Evolutionary conservation across 164 flowering plant species (phyloP).

Genomic region (Annona squamosa): DNA sequence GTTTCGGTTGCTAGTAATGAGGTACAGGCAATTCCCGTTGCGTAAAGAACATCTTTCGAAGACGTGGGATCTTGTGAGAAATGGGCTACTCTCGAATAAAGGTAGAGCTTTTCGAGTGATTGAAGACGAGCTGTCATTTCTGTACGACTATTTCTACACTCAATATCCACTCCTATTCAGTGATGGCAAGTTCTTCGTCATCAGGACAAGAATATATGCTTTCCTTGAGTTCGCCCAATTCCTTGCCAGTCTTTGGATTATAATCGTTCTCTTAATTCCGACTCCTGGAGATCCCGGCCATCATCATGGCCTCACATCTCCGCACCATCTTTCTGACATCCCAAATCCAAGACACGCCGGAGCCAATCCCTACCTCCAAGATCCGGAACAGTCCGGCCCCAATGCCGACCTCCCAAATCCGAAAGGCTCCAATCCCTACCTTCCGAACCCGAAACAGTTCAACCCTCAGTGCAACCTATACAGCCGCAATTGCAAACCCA

Average conservation of each 20-base stretch:
- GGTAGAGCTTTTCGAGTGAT: not conserved
- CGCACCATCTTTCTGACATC: too few relatives aligned
- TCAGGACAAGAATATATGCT: not conserved
- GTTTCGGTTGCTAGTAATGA: not conserved
- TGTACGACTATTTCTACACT: not conserved
- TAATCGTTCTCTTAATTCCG: not conserved
- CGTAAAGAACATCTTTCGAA: not conserved
- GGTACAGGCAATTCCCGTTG: not conserved
- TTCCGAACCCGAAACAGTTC: too few relatives aligned
- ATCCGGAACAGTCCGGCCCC: too few relatives aligned
- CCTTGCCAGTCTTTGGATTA: not conserved
- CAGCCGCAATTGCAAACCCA: too few relatives aligned
- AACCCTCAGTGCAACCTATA: too few relatives aligned
- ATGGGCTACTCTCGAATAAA: not conserved
- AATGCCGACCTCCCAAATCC: too few relatives aligned
- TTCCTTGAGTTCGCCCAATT: not conserved
- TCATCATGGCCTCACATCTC: not conserved
- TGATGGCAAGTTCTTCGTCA: not conserved
- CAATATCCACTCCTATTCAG: not conserved
- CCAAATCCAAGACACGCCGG: too few relatives aligned
- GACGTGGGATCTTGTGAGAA: not conserved
- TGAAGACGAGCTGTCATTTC: not conserved
- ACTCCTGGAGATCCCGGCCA: not conserved
- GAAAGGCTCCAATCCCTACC: too few relatives aligned
- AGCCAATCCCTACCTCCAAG: too few relatives aligned